phyloP scores from a whole-genome alignment of 768 basidiomycete genomes.

The Melanogaster broomeanus region DNA sequence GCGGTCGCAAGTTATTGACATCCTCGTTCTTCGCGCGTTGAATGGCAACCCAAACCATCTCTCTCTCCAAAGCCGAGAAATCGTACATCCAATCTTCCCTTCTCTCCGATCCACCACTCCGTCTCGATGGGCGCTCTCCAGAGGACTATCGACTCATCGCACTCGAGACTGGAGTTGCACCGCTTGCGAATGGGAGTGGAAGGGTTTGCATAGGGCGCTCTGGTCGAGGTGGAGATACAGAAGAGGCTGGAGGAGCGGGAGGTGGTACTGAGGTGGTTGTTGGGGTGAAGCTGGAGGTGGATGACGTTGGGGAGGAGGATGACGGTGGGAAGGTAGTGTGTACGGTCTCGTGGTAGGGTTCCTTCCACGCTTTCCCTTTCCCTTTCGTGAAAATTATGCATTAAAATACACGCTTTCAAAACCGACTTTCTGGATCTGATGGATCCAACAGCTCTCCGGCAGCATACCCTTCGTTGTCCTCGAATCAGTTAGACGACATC shows the following conservation, averaged over 20 bases:
- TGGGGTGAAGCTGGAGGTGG: conserved; percentile 80
- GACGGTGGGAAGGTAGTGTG: conserved; percentile 67
- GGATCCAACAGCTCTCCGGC: conserved; percentile 67
- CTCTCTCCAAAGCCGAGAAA: conserved; percentile 75
- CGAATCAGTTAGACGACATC: conserved; percentile 69
- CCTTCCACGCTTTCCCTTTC: neutral
- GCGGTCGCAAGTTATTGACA: no score
- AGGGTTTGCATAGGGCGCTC: conserved; percentile 67
- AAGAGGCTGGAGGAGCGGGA: conserved; percentile 76
- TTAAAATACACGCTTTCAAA: neutral
- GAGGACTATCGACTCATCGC: conserved; percentile 67
- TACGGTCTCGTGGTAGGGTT: conserved; percentile 73
- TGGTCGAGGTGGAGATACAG: conserved; percentile 69
- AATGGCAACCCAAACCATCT: conserved; percentile 10
- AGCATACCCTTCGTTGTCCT: conserved; percentile 71
- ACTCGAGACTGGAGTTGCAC: conserved; percentile 77
- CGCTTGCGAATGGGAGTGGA: conserved; percentile 85
- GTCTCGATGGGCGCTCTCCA: conserved; percentile 73
- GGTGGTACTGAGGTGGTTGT: conserved; percentile 79
- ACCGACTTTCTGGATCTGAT: conserved; percentile 21
- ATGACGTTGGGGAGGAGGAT: conserved; percentile 44
- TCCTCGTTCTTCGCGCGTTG: no score
- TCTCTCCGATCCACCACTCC: conserved; percentile 57
- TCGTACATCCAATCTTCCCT: conserved; percentile 74
- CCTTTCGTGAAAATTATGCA: neutral